Evolutionary conservation across 2,329 filamentous ascomycete species (phyloP).

Genomic region (Nemania bipapillata): DNA sequence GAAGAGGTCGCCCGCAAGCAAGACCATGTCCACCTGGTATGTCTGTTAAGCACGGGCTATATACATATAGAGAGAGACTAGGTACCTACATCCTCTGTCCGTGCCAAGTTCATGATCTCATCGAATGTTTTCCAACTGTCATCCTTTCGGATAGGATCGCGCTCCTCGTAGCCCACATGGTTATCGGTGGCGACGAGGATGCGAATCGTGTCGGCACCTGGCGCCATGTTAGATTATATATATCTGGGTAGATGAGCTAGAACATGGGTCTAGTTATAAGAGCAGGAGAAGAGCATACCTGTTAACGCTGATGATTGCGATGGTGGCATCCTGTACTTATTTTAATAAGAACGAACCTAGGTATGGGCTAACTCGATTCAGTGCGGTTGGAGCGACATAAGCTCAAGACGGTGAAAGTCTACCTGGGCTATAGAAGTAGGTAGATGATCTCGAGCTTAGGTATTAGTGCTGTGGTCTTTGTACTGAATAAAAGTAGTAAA

Average conservation of each 20-base stretch:
- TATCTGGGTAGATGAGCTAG: neutral
- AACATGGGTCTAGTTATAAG: neutral
- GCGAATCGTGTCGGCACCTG: conserved; percentile 83
- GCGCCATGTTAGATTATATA: conserved; percentile 17
- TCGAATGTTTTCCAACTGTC: conserved; percentile 98
- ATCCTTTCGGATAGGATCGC: conserved; percentile 91
- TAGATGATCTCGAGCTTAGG: conserved; percentile 2
- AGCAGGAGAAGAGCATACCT: conserved; percentile 37
- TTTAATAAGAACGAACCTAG: neutral
- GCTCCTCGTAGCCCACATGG: conserved; percentile 96
- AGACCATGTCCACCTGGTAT: conserved; percentile 90
- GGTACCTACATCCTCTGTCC: conserved; percentile 75
- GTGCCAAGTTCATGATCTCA: conserved; percentile 90
- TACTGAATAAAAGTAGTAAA: neutral
- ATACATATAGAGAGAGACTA: neutral
- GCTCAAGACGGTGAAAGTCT: neutral
- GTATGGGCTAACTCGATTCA: neutral
- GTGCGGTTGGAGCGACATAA: neutral
- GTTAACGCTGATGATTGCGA: conserved; percentile 41
- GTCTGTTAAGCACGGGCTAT: conserved; percentile 23
- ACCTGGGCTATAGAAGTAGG: too few species aligned
- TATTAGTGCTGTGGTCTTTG: neutral
- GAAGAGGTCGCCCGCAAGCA: conserved; percentile 93
- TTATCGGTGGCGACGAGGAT: conserved; percentile 96
- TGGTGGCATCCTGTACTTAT: conserved; percentile 39